phyloP scores from a whole-genome alignment of 331 rosid species.

The Telfairia occidentalis region DNA sequence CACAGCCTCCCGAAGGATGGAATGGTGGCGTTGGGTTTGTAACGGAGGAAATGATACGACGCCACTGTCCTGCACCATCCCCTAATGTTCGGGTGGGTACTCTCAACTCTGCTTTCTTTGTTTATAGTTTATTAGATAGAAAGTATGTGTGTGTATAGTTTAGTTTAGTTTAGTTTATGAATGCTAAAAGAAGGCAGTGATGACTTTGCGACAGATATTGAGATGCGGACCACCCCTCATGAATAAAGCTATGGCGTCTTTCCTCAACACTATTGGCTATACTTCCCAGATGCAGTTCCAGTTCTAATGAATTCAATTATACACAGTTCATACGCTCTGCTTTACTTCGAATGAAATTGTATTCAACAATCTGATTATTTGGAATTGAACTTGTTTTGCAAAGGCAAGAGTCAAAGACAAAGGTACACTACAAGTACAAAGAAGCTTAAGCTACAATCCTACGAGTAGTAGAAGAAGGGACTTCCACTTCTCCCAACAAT shows the following conservation, averaged over 20 bases:
- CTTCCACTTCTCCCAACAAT: slow-evolving; percentile 18
- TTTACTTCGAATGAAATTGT: not conserved
- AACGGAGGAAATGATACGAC: slow-evolving; percentile 33
- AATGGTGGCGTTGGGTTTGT: slow-evolving; percentile 43
- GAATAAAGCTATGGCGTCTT: slow-evolving; percentile 12
- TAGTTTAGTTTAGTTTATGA: too few species aligned
- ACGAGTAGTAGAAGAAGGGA: not conserved
- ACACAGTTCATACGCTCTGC: not conserved
- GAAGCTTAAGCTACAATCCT: too few species aligned
- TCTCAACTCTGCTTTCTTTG: too few species aligned
- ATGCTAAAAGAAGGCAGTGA: not conserved
- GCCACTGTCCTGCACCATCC: slow-evolving; percentile 38
- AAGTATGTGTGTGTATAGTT: too few species aligned
- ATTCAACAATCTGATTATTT: not conserved
- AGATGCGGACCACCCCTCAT: slow-evolving; percentile 14
- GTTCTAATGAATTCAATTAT: not conserved
- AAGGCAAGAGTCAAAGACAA: too few species aligned
- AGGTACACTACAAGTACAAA: not conserved
- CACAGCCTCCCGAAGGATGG: slow-evolving; percentile 46
- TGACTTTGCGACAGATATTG: not conserved
- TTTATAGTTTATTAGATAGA: too few species aligned
- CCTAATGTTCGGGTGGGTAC: slow-evolving; percentile 31
- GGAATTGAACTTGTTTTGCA: not conserved
- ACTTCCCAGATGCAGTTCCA: slow-evolving; percentile 11
- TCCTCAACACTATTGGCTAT: not conserved